Conservation (phyloP, 2,329 filamentous ascomycete genomes). For the Monosporascus ibericus region DNA sequence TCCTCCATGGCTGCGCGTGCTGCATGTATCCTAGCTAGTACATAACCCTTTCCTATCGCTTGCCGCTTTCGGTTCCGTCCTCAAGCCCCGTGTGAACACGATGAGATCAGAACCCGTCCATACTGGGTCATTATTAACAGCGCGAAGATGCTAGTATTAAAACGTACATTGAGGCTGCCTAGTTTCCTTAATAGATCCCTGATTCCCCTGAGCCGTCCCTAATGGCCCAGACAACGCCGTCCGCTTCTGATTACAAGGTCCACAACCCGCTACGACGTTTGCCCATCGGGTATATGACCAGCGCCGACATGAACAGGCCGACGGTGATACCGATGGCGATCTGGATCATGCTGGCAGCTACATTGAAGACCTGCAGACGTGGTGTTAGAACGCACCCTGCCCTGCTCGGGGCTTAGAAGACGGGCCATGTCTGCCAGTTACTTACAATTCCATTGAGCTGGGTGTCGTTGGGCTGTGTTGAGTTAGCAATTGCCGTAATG, state of each 20-base stretch:
- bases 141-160: too few species aligned
- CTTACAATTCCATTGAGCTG: slow-evolving; percentile 4
- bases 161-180: too few species aligned
- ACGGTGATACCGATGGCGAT: slow-evolving; percentile 58
- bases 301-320: slow-evolving; percentile 49
- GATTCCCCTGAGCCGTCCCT: too few species aligned
- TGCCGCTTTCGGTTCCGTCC: too few species aligned
- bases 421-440: not conserved
- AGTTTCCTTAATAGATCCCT: too few species aligned
- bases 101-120: too few species aligned
- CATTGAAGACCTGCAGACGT: slow-evolving; percentile 34
- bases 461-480: slow-evolving; percentile 2
- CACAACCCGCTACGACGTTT: slow-evolving; percentile 52
- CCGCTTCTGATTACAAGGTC: slow-evolving; percentile 9
- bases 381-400: not conserved
- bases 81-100: too few species aligned
- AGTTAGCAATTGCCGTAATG: slow-evolving; percentile 1
- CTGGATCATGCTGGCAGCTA: slow-evolving; percentile 53
- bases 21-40: too few species aligned
- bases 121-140: too few species aligned
- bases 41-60: too few species aligned
- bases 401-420: too few species aligned
- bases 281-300: slow-evolving; percentile 50
- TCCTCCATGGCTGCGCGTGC: too few species aligned
- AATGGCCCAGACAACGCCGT: not conserved